A percentile compares a stretch with the other conserved stretches of the same genome.
These are phyloP conservation scores for Aspergillus sergii DNA, from an alignment of 2,329 filamentous ascomycete genomes.

Conservation along the genomic window DNA sequence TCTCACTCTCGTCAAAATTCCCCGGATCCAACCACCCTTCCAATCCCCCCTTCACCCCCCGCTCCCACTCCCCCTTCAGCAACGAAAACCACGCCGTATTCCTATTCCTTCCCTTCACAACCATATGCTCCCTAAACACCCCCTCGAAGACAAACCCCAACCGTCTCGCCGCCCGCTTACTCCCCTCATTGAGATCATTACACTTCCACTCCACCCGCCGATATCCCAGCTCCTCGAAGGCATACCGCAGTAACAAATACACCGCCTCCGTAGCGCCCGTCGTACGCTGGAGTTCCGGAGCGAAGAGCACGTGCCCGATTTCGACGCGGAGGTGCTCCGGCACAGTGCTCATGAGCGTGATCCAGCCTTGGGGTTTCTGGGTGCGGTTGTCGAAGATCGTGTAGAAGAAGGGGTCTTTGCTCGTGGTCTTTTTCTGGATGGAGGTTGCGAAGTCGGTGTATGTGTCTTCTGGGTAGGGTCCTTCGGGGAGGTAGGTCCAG, in stretches of 20 bases:
- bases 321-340: background rate
- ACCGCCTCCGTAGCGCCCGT: background rate
- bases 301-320: slow-evolving; percentile 4
- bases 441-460: background rate
- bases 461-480: background rate
- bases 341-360: slow-evolving; percentile 2
- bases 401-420: slow-evolving; percentile 1
- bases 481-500: background rate
- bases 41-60: background rate
- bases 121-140: slow-evolving; percentile 63
- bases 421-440: background rate
- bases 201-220: slow-evolving; percentile 67
- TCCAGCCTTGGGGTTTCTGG: background rate
- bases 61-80: slow-evolving; percentile 63
- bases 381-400: background rate
- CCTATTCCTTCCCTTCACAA: slow-evolving; percentile 58
- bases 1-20: background rate
- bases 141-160: slow-evolving; percentile 65
- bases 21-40: background rate
- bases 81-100: slow-evolving; percentile 66
- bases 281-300: background rate
- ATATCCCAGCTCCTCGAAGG: slow-evolving; percentile 59
- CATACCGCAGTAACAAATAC: slow-evolving; percentile 50
- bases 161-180: slow-evolving; percentile 56
- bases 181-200: slow-evolving; percentile 58